These are phyloP conservation scores for Kwoniella sp. DNA, from an alignment of 768 basidiomycete genomes.

Conservation along the genomic window DNA sequence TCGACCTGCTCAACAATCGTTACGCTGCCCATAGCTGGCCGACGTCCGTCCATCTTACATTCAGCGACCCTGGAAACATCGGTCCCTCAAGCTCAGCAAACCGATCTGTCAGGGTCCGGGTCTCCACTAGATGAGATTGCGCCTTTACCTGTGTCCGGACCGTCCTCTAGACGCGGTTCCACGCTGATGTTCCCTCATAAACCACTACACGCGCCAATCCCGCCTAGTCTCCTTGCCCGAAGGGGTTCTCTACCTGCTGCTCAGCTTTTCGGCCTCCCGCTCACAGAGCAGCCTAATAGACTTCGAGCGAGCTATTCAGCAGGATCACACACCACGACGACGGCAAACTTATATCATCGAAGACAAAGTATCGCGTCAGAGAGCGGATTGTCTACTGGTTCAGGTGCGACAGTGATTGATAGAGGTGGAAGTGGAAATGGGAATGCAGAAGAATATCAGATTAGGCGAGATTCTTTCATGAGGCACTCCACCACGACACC, in stretches of 20 bases:
- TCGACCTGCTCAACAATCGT: slow-evolving; percentile 39
- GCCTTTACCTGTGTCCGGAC: slow-evolving; percentile 1
- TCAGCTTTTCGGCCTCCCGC: slow-evolving; percentile 26
- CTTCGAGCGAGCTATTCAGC: slow-evolving; percentile 22
- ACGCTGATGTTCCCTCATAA: slow-evolving; percentile 33
- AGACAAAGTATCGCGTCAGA: slow-evolving; percentile 32
- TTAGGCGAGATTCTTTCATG: background rate
- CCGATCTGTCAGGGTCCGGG: background rate
- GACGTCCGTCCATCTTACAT: slow-evolving; percentile 39
- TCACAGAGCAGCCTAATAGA: slow-evolving; percentile 11
- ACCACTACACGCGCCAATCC: slow-evolving; percentile 32
- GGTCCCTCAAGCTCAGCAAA: slow-evolving; percentile 13
- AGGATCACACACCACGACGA: slow-evolving; percentile 21
- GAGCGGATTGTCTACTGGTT: slow-evolving; percentile 22
- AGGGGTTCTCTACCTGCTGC: slow-evolving; percentile 34
- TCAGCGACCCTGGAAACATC: slow-evolving; percentile 26
- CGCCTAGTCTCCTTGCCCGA: slow-evolving; percentile 38
- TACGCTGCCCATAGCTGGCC: slow-evolving; percentile 34
- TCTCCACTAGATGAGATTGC: slow-evolving; percentile 3
- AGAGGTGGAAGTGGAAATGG: background rate
- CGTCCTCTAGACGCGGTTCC: slow-evolving; percentile 28
- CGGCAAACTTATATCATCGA: slow-evolving; percentile 30
- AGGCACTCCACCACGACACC: slow-evolving; percentile 1
- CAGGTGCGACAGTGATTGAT: slow-evolving; percentile 12
- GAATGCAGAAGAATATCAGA: background rate